These are phyloP conservation scores for Tubosaeta sp. DNA, from an alignment of 768 basidiomycete genomes.

Conservation along the genomic window DNA sequence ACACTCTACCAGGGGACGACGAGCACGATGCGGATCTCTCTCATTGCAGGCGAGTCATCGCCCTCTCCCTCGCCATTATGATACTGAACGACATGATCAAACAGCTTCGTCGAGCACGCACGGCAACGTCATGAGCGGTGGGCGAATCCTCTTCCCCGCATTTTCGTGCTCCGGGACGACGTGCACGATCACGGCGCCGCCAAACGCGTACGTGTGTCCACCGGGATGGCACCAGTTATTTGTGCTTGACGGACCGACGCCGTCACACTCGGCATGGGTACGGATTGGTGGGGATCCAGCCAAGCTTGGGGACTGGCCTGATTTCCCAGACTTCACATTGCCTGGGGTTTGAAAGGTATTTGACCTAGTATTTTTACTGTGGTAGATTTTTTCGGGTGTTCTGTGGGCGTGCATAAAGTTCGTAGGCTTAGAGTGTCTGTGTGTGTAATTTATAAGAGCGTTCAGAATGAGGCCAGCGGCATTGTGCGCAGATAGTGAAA, in stretches of 20 bases:
- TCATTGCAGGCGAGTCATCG: conserved; percentile 50
- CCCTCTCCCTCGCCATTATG: not conserved
- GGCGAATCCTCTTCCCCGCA: conserved; percentile 66
- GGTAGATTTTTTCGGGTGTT: too few species aligned
- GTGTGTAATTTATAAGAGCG: too few species aligned
- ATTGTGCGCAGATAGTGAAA: too few species aligned
- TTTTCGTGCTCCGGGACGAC: conserved; percentile 65
- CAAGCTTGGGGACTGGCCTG: conserved; percentile 68
- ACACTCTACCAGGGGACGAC: conserved; percentile 38
- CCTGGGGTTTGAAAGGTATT: conserved; percentile 47
- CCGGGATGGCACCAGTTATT: conserved; percentile 78
- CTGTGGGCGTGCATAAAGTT: too few species aligned
- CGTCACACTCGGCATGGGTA: conserved; percentile 70
- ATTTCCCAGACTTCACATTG: conserved; percentile 59
- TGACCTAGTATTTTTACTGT: too few species aligned
- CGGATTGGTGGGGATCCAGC: conserved; percentile 77
- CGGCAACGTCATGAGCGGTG: conserved; percentile 69
- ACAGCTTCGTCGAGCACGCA: conserved; percentile 71
- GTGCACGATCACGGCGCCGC: conserved; percentile 76
- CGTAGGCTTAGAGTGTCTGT: too few species aligned
- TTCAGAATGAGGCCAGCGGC: too few species aligned
- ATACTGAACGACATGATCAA: conserved; percentile 3
- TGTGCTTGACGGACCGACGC: conserved; percentile 74
- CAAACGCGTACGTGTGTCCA: conserved; percentile 61
- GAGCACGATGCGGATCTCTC: conserved; percentile 53